Evolutionary conservation across 1,139 yeast species (phyloP), one percentile per base, ranked within the genome.

Genomic region (Spathaspora sp.): DNA sequence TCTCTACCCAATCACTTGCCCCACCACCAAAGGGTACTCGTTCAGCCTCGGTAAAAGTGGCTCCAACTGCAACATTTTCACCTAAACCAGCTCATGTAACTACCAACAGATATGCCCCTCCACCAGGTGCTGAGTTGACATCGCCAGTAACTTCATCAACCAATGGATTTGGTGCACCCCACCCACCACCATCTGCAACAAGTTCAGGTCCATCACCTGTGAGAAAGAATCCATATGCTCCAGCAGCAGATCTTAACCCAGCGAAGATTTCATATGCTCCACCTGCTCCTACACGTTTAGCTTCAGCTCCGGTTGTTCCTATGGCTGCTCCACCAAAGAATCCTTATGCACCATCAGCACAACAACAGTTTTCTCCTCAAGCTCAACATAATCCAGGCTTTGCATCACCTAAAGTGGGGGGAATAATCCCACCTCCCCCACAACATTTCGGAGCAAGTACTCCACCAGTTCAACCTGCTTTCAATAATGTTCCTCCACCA

Each of bases 71-170:
- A 11, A 37, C 58, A 13, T 49, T 56, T n/a, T 56, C 60, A 13
- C 60, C 63, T 16, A 60, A 61, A 33, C 61, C 60, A 36, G 50
- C 55, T 10, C 56, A 56, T 24, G 56, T 56, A 3, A 60, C 52
- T 8, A 44, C 58, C 20, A 59, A 52, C 46, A 72, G 75, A 42
- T 75, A 73, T 56, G 78, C 78, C 11, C 77, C 78, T 39, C 67
- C 75, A 17, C 63, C 67, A 10, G 54, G 52, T 27, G 44, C 54
- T 7, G 53, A 56, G 9, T 24, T 31, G 16, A 18, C 18, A 4
- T 31, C 36, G 15, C 52, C 44, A 5, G 45, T 48, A 5, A 45
- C 48, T 23, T 31, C 49, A 7, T 42, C 65, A 8, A 59, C 67
- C 20, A 57, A 60, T 67, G 44, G 44, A 6, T 42, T 36, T 37